Evolutionary conservation across 306 rosid genomes (phyloP).

Genomic region (Vicia sativa): DNA sequence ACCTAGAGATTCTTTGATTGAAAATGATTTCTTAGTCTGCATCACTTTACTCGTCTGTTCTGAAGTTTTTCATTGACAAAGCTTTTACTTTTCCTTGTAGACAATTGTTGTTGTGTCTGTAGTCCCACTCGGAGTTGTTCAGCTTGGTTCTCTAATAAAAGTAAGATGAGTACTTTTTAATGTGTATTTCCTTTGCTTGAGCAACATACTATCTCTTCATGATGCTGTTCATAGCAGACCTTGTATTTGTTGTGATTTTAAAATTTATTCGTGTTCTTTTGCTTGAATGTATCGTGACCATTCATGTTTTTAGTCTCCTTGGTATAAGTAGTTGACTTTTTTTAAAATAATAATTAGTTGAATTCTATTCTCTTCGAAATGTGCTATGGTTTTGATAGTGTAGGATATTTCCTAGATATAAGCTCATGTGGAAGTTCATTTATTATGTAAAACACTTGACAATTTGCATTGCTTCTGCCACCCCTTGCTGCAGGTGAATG

Average conservation of each 20-base stretch:
- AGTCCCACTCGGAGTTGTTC: conserved; percentile 87
- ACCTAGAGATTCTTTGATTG: conserved; percentile 25
- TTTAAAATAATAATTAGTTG: not conserved
- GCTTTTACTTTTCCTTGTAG: conserved; percentile 51
- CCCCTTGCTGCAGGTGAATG: conserved; percentile 64
- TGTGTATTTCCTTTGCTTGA: conserved; percentile 30
- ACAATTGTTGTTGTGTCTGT: conserved; percentile 80
- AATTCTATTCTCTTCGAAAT: not conserved
- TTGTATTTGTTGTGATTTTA: conserved; percentile 5
- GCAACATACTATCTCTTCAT: conserved; percentile 15
- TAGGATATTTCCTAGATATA: conserved; percentile 13
- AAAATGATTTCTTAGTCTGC: conserved; percentile 19
- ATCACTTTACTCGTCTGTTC: conserved; percentile 11
- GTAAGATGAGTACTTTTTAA: conserved; percentile 52
- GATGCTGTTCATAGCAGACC: conserved; percentile 1
- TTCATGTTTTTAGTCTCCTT: conserved; percentile 4
- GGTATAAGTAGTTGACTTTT: not conserved
- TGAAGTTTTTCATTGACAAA: conserved; percentile 25
- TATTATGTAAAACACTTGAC: conserved; percentile 30
- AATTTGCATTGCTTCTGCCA: conserved; percentile 24
- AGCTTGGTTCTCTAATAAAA: conserved; percentile 84
- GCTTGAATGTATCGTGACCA: conserved; percentile 3
- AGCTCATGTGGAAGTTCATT: conserved; percentile 23
- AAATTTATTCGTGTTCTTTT: conserved; percentile 15
- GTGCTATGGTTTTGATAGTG: conserved; percentile 31